Percentiles rank a stretch among this genome's conserved stretches.
These are phyloP conservation scores for Trichoderma sp. DNA, from an alignment of 2,329 filamentous ascomycete species.

Conservation along the genomic window DNA sequence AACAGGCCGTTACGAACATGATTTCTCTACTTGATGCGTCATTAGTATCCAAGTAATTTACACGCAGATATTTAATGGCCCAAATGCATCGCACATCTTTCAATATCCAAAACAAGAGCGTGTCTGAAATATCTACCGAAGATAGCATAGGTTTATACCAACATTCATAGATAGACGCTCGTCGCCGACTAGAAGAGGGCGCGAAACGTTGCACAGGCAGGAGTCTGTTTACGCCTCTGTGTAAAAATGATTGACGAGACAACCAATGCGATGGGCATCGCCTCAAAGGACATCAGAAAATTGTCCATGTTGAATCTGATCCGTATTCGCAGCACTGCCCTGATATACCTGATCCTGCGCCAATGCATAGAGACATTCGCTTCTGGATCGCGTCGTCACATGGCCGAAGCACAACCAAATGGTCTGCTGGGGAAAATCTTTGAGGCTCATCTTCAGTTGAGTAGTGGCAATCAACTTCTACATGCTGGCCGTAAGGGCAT, in stretches of 20 bases:
- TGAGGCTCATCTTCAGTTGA: background rate
- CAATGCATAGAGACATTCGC: background rate
- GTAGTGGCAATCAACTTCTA: background rate
- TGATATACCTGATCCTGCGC: background rate
- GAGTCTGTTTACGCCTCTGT: background rate
- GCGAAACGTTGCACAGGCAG: background rate
- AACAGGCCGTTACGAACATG: no score
- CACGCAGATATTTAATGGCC: no score
- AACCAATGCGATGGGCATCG: no score
- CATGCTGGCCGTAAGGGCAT: background rate
- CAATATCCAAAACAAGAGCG: background rate
- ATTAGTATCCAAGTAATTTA: no score
- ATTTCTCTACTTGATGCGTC: no score
- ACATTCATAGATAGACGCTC: background rate
- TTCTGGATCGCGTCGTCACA: background rate
- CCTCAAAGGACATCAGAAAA: background rate
- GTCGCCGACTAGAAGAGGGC: background rate
- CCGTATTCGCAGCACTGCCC: no score
- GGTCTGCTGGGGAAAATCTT: background rate
- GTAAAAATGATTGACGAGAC: background rate
- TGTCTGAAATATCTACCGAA: background rate
- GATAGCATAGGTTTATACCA: background rate
- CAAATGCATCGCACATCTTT: background rate
- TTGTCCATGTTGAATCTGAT: background rate
- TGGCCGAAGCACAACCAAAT: background rate